Evolutionary conservation across 768 basidiomycete species (phyloP), one percentile per base, ranked within the genome.

Genomic region (Pulveroboletus frians): DNA sequence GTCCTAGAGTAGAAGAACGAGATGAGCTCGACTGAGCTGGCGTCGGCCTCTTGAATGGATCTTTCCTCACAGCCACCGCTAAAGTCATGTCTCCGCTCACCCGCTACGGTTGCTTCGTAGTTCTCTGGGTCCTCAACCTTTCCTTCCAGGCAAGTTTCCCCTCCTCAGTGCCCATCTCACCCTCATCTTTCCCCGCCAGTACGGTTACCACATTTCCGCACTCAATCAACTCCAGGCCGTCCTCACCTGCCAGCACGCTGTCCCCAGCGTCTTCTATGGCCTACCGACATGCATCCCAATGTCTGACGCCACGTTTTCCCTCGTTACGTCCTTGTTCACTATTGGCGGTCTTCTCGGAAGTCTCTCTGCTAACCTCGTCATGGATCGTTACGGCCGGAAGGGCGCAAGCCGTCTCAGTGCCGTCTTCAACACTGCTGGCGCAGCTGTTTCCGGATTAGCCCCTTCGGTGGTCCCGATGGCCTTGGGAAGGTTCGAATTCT

Each of bases 201-300:
- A 90, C 70, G 93, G 92, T n/a, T 96, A 88, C 67, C 91, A 95
- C 66, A 89, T 92, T 36, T 88, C 92, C 2, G 85, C 85, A 14
- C 78, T 97, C 51, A 97, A 97, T 65, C 92, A 93, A 64, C 83
- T 94, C 21, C 83, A 90, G 61, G 78, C 77, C 5, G 81, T 85
- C 37, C 63, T 93, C 49, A 90, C 86, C 3, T 95, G 92, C 71
- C 76, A 77, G 43, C 57, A 64, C 29, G 47, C 47, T 9, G 17
- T 50, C 23, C 47, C 54, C 1, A n/a, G 3, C 20, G 44, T 43
- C 1, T 53, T 61, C 39, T 65, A 71, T 58, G 71, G 70, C 9
- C 70, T 89, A 9, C 80, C 88, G 3, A 74, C 81, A 31, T 95
- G 93, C 70, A 83, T 95, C 29, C 79, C 79, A 5, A 88, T 96